Percentiles rank a stretch among this genome's conserved stretches.
Evolutionary conservation across 257 asterid genomes (phyloP).

Genomic region (Buddleja alternifolia): DNA sequence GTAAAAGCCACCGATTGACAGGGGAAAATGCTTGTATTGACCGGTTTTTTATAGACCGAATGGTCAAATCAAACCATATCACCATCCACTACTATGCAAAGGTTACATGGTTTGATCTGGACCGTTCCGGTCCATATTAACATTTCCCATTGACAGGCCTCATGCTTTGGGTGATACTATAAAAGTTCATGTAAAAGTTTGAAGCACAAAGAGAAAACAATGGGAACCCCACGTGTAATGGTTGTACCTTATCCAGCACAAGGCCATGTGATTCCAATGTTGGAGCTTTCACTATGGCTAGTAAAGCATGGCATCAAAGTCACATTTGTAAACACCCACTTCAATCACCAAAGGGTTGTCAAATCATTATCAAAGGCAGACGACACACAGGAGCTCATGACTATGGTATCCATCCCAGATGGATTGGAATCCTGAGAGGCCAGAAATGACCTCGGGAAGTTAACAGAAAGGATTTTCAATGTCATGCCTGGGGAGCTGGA

Average conservation of each 20-base stretch:
- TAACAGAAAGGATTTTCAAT: conserved; percentile 19
- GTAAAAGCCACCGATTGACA: too few relatives aligned
- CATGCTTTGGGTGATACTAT: not conserved
- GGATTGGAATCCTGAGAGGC: conserved; percentile 47
- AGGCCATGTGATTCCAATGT: conserved; percentile 56
- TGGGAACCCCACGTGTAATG: conserved; percentile 42
- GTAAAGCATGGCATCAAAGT: conserved; percentile 36
- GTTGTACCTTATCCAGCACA: conserved; percentile 57
- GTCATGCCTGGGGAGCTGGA: conserved; percentile 45
- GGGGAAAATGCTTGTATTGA: too few relatives aligned
- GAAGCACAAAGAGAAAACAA: not conserved
- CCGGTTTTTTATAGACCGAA: too few relatives aligned
- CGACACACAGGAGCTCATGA: conserved; percentile 20
- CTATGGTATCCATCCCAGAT: conserved; percentile 44
- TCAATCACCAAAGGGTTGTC: conserved; percentile 36
- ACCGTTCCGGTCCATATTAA: too few relatives aligned
- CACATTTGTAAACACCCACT: conserved; percentile 42
- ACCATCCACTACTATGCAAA: too few relatives aligned
- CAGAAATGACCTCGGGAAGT: conserved; percentile 34
- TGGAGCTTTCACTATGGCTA: conserved; percentile 43
- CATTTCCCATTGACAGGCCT: too few relatives aligned
- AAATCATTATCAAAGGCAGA: conserved; percentile 24
- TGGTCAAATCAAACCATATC: too few relatives aligned
- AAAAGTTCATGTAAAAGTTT: conserved; percentile 3
- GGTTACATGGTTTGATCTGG: too few relatives aligned